phyloP scores from a whole-genome alignment of 306 rosid species.

The Ochetophila trinervis region DNA sequence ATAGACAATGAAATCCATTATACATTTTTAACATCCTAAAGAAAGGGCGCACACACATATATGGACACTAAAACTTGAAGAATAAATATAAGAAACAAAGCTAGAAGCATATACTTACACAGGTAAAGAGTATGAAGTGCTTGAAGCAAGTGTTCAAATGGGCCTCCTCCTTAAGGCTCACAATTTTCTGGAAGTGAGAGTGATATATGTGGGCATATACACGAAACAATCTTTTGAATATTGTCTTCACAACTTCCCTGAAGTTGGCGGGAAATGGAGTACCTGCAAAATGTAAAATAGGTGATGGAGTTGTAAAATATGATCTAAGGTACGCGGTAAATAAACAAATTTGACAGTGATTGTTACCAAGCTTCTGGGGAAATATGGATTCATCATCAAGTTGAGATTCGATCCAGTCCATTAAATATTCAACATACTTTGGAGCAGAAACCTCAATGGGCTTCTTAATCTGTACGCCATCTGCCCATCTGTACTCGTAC shows the following conservation, averaged over 20 bases:
- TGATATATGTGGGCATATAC: conserved; percentile 98
- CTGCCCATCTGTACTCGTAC: conserved; percentile 99
- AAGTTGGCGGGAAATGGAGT: conserved; percentile 92
- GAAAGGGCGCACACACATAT: no score
- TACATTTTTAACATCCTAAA: no score
- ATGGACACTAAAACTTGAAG: no score
- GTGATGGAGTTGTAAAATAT: conserved; percentile 12
- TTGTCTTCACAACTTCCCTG: conserved; percentile 96
- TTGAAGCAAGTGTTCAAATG: conserved; percentile 99
- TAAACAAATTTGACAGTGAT: not conserved
- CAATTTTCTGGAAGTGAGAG: conserved; percentile 98
- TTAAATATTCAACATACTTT: conserved; percentile 93
- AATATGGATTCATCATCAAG: conserved; percentile 98
- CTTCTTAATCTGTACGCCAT: conserved; percentile 94
- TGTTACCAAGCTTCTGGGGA: conserved; percentile 94
- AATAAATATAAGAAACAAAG: not conserved
- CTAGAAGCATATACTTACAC: conserved; percentile 49
- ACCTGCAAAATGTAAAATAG: conserved; percentile 44
- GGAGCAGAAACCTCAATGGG: conserved; percentile 99
- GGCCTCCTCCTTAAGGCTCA: conserved; percentile 99
- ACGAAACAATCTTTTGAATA: conserved; percentile 91
- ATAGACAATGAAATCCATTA: no score
- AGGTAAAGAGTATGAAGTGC: conserved; percentile 98
- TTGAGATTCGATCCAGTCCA: conserved; percentile 99
- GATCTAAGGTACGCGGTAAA: not conserved